These are phyloP conservation scores for Filobasidium wieringae DNA, from an alignment of 768 basidiomycete species.

Conservation along the genomic window DNA sequence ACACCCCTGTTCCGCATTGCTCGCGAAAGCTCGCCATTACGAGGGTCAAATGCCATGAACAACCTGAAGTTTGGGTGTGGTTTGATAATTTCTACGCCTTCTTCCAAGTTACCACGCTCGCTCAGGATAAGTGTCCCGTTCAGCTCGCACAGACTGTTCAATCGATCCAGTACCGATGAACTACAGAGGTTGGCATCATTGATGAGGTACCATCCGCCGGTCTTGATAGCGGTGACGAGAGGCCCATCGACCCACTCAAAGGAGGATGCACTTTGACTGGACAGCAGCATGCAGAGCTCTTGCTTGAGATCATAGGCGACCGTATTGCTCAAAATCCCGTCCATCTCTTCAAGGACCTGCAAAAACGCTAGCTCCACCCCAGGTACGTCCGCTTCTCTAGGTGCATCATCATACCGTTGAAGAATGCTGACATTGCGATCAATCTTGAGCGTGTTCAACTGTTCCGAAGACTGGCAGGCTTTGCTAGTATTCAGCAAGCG, in stretches of 20 bases:
- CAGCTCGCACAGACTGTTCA: constrained; percentile 89
- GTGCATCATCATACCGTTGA: background rate
- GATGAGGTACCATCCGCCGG: constrained; percentile 78
- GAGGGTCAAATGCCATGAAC: constrained; percentile 86
- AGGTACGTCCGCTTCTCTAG: constrained; percentile 1
- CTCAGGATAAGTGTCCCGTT: constrained; percentile 71
- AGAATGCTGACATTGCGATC: background rate
- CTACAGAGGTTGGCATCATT: constrained; percentile 91
- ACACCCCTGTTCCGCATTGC: constrained; percentile 97
- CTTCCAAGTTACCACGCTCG: constrained; percentile 75
- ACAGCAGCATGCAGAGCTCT: background rate
- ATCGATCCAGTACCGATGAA: constrained; percentile 85
- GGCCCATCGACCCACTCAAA: constrained; percentile 97
- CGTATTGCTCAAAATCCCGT: background rate
- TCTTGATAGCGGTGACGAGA: constrained; percentile 68
- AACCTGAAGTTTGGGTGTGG: constrained; percentile 85
- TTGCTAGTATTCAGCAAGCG: background rate
- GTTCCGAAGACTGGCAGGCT: background rate
- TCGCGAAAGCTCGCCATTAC: constrained; percentile 82
- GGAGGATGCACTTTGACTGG: background rate
- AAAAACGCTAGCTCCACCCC: background rate
- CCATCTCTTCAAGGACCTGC: background rate
- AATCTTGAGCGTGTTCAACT: background rate
- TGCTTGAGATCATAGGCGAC: background rate
- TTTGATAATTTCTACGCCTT: constrained; percentile 56